phyloP scores from a whole-genome alignment of 139 green algal genomes.

The Chlamydomonas asymmetrica region DNA sequence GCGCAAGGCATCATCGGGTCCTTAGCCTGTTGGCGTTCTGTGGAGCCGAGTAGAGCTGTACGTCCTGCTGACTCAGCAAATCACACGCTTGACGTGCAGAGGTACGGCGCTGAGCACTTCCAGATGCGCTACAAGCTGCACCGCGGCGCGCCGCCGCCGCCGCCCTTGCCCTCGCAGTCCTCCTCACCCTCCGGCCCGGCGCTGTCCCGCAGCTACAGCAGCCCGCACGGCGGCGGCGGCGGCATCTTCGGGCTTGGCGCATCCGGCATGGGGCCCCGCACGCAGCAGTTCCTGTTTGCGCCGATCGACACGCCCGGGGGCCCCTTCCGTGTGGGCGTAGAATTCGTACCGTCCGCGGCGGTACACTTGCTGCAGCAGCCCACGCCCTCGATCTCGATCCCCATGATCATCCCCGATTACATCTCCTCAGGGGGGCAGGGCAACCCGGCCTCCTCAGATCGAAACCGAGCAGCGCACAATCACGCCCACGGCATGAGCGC shows the following conservation, averaged over 20 bases:
- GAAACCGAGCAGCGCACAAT: no score
- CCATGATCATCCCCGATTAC: conserved; percentile 22
- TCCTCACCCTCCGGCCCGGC: not conserved
- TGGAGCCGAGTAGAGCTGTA: no score
- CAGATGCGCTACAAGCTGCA: not conserved
- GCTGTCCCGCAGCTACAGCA: conserved; percentile 13
- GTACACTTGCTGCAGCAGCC: conserved; percentile 46
- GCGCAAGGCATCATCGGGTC: no score
- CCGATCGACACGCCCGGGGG: conserved; percentile 64
- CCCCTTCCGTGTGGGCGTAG: conserved; percentile 49
- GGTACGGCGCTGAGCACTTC: no score
- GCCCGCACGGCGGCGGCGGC: not conserved
- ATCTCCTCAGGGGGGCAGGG: no score
- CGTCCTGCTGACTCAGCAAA: no score
- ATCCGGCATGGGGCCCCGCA: not conserved
- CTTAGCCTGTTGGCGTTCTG: no score
- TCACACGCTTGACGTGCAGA: no score
- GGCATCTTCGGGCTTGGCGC: no score
- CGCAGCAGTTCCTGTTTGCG: conserved; percentile 53
- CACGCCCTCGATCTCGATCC: conserved; percentile 7
- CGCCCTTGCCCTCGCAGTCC: conserved; percentile 19
- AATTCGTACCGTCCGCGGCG: conserved; percentile 51
- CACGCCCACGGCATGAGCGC: no score
- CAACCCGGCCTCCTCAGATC: no score
- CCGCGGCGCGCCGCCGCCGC: conserved; percentile 4